phyloP scores from a whole-genome alignment of 129 eudicot genomes.

The Mikania micrantha region DNA sequence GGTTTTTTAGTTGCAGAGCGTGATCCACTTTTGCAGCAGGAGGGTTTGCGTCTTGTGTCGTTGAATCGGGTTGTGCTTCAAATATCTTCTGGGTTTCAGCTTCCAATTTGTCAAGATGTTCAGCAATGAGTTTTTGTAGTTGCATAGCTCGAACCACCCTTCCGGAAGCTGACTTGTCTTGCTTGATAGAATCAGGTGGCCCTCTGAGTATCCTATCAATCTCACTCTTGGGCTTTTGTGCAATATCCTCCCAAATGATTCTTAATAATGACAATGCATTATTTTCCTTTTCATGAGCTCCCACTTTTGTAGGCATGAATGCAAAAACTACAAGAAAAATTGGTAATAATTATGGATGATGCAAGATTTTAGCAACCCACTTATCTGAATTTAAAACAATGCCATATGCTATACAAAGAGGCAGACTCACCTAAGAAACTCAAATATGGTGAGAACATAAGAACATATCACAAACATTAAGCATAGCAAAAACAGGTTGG shows the following conservation, averaged over 20 bases:
- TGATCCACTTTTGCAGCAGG: not conserved
- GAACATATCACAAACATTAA: not conserved
- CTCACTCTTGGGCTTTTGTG: not conserved
- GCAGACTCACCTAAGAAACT: too few species aligned
- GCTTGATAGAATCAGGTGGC: not conserved
- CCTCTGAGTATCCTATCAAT: slow-evolving; percentile 9
- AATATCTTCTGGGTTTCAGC: not conserved
- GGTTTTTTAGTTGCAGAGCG: not conserved
- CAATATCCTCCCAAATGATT: slow-evolving; percentile 10
- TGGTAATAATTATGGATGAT: not conserved
- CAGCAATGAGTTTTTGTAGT: slow-evolving; percentile 5
- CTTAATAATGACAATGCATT: slow-evolving; percentile 1
- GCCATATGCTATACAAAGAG: too few species aligned
- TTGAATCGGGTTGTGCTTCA: not conserved
- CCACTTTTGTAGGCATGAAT: not conserved
- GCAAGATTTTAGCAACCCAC: not conserved
- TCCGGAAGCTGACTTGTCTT: slow-evolving; percentile 1
- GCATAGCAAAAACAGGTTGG: too few species aligned
- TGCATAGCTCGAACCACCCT: slow-evolving; percentile 11
- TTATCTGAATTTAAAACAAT: too few species aligned
- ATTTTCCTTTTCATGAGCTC: not conserved
- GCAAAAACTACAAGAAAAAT: not conserved
- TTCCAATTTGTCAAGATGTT: not conserved
- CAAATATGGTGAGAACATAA: not conserved
- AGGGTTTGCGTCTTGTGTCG: not conserved